Conservation (phyloP, 805 yeast genomes). For the Hanseniaspora lindneri region DNA sequence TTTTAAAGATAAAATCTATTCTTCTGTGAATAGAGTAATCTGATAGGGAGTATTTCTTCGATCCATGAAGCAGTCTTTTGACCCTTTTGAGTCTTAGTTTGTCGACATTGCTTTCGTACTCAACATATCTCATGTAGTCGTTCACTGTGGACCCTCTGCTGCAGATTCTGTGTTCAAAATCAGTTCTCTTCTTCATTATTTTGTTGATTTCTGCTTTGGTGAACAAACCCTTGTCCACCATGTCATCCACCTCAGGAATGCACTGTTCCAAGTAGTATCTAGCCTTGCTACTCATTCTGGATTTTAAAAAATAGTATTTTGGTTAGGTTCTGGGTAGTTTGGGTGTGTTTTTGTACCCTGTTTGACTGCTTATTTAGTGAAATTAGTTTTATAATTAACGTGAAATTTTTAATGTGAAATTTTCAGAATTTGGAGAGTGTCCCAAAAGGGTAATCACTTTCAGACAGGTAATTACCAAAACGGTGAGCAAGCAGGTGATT, state of each 20-base stretch:
- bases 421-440: no score
- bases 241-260: slow-evolving; percentile 85
- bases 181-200: slow-evolving; percentile 88
- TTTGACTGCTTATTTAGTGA: no score
- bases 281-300: slow-evolving; percentile 33
- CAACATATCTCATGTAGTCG: slow-evolving; percentile 69
- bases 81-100: slow-evolving; percentile 62
- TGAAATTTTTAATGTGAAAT: no score
- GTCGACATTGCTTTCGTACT: slow-evolving; percentile 71
- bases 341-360: background rate
- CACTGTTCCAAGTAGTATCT: slow-evolving; percentile 52
- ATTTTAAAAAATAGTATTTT: background rate
- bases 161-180: slow-evolving; percentile 79
- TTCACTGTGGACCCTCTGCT: slow-evolving; percentile 70
- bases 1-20: slow-evolving; percentile 66
- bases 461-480: no score
- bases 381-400: no score
- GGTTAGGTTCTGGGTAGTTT: background rate
- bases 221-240: slow-evolving; percentile 68
- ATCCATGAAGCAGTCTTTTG: slow-evolving; percentile 44
- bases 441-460: background rate
- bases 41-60: slow-evolving; percentile 54
- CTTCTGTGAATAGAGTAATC: slow-evolving; percentile 83
- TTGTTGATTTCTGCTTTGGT: slow-evolving; percentile 67
- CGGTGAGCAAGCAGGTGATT: no score